Evolutionary conservation across 176 grass and related monocot genomes (phyloP).

Genomic region (Eremochloa ophiuroides): DNA sequence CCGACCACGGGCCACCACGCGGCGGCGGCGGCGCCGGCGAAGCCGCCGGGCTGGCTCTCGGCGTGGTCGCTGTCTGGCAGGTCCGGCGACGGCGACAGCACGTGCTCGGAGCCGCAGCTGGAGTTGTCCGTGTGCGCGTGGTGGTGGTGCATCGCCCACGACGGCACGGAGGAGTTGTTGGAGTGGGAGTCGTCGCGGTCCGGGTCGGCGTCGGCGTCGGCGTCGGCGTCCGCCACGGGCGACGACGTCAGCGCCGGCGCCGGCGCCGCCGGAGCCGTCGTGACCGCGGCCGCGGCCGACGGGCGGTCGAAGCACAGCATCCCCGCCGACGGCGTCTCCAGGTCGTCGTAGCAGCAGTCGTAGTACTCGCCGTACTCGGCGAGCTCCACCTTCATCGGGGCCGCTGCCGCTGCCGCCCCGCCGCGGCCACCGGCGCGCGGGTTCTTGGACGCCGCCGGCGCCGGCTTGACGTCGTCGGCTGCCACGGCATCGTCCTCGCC

Average conservation of each 20-base stretch:
- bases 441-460: background rate
- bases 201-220: no score
- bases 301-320: slow-evolving; percentile 62
- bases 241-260: background rate
- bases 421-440: background rate
- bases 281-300: background rate
- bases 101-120: slow-evolving; percentile 67
- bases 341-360: slow-evolving; percentile 17
- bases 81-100: slow-evolving; percentile 60
- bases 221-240: background rate
- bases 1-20: slow-evolving; percentile 7
- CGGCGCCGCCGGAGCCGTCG: background rate
- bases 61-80: slow-evolving; percentile 59
- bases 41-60: slow-evolving; percentile 55
- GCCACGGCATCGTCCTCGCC: background rate
- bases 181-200: slow-evolving; percentile 59
- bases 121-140: slow-evolving; percentile 25
- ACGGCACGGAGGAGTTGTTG: slow-evolving; percentile 27
- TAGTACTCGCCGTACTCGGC: slow-evolving; percentile 35
- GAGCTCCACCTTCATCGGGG: slow-evolving; percentile 51
- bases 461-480: slow-evolving; percentile 33
- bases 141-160: background rate
- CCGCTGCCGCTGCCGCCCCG: background rate
- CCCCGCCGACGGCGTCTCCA: background rate
- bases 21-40: background rate